Evolutionary conservation across 257 asterid genomes (phyloP).

Genomic region (Catharanthus roseus): DNA sequence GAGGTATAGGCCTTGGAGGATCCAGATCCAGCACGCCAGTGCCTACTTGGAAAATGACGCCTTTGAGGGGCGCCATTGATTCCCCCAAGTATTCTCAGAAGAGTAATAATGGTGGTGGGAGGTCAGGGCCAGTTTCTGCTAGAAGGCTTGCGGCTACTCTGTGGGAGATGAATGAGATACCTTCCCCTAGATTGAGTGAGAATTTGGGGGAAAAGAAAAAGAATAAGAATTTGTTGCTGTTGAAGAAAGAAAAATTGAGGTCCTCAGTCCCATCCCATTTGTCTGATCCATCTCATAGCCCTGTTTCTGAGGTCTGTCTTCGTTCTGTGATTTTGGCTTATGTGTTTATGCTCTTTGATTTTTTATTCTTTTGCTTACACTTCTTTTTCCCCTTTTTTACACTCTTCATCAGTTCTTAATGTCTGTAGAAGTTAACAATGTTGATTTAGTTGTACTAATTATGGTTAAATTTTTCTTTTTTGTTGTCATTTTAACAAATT

Average conservation of each 20-base stretch:
- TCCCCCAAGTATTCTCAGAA: constrained; percentile 57
- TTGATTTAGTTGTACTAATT: neutral
- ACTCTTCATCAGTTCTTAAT: neutral
- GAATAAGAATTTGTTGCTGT: constrained; percentile 23
- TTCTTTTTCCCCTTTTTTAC: neutral
- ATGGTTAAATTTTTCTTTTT: neutral
- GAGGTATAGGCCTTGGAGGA: constrained; percentile 44
- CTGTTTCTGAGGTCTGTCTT: constrained; percentile 52
- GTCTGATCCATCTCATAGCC: constrained; percentile 86
- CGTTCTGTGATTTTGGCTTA: neutral
- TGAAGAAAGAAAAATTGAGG: constrained; percentile 41
- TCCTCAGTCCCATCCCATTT: constrained; percentile 58
- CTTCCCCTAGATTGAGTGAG: constrained; percentile 55
- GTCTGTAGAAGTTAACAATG: neutral
- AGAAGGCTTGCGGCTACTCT: constrained; percentile 82
- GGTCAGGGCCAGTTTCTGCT: constrained; percentile 77
- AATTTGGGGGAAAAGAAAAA: constrained; percentile 32
- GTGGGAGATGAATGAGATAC: constrained; percentile 90
- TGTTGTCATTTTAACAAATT: neutral
- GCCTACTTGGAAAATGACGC: constrained; percentile 73
- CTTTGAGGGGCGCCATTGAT: constrained; percentile 41
- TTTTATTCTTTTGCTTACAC: constrained; percentile 3
- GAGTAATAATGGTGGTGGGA: constrained; percentile 38
- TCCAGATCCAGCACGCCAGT: constrained; percentile 93
- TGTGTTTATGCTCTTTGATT: constrained; percentile 6